A percentile compares a stretch with the other conserved stretches of the same genome.
Conservation (phyloP, 495 filamentous ascomycete genomes). For the Letharia lupina region DNA sequence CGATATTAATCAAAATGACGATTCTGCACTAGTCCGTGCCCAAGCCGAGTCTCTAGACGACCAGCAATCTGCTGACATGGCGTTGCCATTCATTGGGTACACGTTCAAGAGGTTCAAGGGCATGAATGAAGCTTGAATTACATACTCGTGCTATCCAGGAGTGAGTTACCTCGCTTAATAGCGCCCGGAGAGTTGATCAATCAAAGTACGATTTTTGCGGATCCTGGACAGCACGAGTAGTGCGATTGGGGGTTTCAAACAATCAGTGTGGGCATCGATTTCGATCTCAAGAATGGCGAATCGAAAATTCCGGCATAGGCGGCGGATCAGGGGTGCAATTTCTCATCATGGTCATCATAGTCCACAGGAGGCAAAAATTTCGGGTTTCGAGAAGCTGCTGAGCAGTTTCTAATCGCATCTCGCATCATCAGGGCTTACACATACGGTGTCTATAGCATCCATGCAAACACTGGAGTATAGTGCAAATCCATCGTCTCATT, state of each 20-base stretch:
- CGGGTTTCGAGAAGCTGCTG: constrained; percentile 3
- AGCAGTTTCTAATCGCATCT: constrained; percentile 6
- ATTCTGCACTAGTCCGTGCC: constrained; percentile 57
- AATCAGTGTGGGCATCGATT: not conserved
- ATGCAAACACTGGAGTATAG: not conserved
- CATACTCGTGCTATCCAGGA: not conserved
- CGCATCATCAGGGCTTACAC: not conserved
- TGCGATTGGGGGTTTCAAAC: not conserved
- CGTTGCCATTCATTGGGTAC: constrained; percentile 93
- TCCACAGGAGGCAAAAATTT: not conserved
- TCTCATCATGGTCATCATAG: not conserved
- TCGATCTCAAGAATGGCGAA: not conserved
- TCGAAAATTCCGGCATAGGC: not conserved
- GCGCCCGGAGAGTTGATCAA: too few relatives aligned
- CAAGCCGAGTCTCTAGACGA: constrained; percentile 55
- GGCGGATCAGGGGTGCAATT: not conserved
- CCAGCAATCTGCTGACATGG: constrained; percentile 72
- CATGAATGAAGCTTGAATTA: constrained; percentile 8
- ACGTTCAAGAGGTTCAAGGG: constrained; percentile 95
- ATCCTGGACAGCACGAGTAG: too few relatives aligned
- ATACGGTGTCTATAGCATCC: not conserved
- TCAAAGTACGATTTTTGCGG: too few relatives aligned
- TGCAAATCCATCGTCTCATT: not conserved
- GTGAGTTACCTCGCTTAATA: too few relatives aligned
- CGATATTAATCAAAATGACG: constrained; percentile 91